Percentiles rank a stretch among this genome's conserved stretches.
Evolutionary conservation across 176 grass and related monocot species (phyloP).

Genomic region (Musa acuminata): DNA sequence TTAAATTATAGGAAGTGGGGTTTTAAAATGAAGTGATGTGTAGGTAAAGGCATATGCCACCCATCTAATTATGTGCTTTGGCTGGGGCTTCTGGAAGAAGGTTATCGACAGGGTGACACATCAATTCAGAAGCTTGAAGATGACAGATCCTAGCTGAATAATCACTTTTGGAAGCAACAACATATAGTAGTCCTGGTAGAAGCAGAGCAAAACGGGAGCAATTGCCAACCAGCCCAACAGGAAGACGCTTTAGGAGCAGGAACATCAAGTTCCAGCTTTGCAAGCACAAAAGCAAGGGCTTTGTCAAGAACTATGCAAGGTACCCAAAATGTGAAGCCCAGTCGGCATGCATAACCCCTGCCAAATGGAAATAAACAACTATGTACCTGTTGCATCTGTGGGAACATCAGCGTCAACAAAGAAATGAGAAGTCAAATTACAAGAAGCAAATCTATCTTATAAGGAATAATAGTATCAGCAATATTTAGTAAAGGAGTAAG

Average conservation of each 20-base stretch:
- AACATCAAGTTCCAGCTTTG: constrained; percentile 57
- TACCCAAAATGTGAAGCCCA: constrained; percentile 85
- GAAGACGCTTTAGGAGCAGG: constrained; percentile 73
- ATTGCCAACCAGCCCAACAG: constrained; percentile 61
- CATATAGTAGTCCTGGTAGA: constrained; percentile 36
- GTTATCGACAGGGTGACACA: constrained; percentile 67
- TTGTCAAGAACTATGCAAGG: constrained; percentile 93
- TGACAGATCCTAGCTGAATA: neutral
- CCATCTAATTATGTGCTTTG: constrained; percentile 74
- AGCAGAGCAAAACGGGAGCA: constrained; percentile 77
- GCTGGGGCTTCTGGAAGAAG: constrained; percentile 64
- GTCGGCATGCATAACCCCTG: constrained; percentile 82
- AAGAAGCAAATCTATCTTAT: neutral
- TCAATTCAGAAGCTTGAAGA: constrained; percentile 9
- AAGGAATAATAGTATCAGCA: neutral
- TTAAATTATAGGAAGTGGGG: constrained; percentile 63
- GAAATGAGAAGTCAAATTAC: neutral
- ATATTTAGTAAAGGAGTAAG: neutral
- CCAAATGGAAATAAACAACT: constrained; percentile 75
- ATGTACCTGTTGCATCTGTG: constrained; percentile 53
- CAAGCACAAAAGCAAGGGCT: constrained; percentile 52
- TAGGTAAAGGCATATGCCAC: constrained; percentile 63
- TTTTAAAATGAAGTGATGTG: constrained; percentile 79
- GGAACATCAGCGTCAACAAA: constrained; percentile 6
- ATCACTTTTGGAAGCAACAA: neutral